A percentile compares a stretch with the other conserved stretches of the same genome.
Conservation (phyloP, 495 filamentous ascomycete species). For the Neurospora sp. region DNA sequence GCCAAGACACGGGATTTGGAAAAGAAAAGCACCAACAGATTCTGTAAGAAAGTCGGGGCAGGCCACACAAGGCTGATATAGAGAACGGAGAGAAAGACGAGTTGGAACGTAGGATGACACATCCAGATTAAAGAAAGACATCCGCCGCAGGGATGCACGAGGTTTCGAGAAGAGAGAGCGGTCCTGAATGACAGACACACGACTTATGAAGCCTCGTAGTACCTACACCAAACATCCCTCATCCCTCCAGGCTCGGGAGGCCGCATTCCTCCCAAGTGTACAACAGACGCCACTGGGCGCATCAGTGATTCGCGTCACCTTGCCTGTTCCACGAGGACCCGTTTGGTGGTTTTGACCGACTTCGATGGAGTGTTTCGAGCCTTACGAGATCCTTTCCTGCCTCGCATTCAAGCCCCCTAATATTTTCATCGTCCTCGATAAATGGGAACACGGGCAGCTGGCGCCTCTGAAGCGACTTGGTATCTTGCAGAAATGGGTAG, state of each 20-base stretch:
- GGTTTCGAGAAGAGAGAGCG: background rate
- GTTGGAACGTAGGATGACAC: background rate
- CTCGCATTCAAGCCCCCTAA: background rate
- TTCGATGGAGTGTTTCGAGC: background rate
- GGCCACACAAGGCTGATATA: background rate
- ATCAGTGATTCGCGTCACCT: background rate
- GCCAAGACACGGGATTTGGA: background rate
- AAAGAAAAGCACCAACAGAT: background rate
- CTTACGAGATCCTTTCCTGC: background rate
- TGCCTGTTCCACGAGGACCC: background rate
- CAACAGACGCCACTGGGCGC: background rate
- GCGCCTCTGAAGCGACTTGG: background rate
- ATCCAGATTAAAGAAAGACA: background rate
- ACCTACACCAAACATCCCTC: background rate
- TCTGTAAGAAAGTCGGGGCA: background rate
- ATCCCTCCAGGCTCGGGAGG: background rate
- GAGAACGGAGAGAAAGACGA: background rate
- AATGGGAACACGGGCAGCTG: background rate
- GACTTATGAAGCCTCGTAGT: background rate
- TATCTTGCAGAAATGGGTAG: background rate
- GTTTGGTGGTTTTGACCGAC: background rate
- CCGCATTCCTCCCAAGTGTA: background rate
- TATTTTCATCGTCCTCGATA: background rate
- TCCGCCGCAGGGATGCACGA: background rate
- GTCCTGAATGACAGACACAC: background rate